phyloP scores from a whole-genome alignment of 805 yeast genomes.

The Candida awuae region DNA sequence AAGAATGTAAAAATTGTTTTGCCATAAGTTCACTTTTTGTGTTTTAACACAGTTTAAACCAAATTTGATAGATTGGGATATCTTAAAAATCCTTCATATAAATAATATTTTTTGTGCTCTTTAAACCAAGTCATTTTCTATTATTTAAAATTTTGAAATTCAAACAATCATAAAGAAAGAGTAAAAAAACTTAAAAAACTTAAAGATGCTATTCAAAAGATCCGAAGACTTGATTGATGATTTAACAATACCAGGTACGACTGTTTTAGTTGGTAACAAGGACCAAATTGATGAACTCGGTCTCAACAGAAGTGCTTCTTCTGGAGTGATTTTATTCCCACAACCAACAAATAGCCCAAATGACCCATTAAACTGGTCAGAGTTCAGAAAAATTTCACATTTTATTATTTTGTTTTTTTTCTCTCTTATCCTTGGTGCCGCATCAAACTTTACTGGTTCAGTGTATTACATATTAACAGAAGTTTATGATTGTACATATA shows the following conservation, averaged over 20 bases:
- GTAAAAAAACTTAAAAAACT: too few relatives aligned
- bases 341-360: slow-evolving; percentile 43
- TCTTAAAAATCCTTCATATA: too few relatives aligned
- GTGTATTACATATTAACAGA: slow-evolving; percentile 37
- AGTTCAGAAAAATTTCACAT: slow-evolving; percentile 30
- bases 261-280: slow-evolving; percentile 1
- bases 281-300: background rate
- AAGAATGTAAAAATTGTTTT: too few relatives aligned
- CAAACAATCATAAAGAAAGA: background rate
- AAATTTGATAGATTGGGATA: too few relatives aligned
- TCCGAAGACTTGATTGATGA: background rate
- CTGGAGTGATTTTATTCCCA: slow-evolving; percentile 34
- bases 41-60: too few relatives aligned
- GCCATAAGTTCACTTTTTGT: too few relatives aligned
- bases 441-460: slow-evolving; percentile 40
- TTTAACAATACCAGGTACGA: slow-evolving; percentile 1
- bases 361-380: slow-evolving; percentile 45
- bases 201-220: background rate
- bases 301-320: background rate
- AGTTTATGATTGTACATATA: slow-evolving; percentile 35
- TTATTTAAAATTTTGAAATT: too few relatives aligned
- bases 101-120: too few relatives aligned
- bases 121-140: background rate
- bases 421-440: slow-evolving; percentile 41
- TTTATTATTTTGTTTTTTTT: slow-evolving; percentile 32